phyloP scores from a whole-genome alignment of 768 basidiomycete species.

The Lactifluus subvellereus region DNA sequence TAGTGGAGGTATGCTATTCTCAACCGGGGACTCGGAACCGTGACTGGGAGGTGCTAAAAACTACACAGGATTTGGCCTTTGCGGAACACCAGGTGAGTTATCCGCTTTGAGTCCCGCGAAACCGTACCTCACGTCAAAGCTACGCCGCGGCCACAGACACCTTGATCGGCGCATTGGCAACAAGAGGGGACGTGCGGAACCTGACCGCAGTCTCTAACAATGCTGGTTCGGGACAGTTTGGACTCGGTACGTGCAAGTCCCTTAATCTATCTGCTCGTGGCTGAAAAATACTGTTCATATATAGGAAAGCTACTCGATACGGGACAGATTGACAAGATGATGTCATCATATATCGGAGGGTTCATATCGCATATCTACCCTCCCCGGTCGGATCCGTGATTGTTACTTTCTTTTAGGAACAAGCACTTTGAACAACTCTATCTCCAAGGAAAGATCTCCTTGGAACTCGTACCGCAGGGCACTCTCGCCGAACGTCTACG shows the following conservation, averaged over 20 bases:
- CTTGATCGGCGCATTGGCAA: conserved; percentile 68
- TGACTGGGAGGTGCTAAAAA: background rate
- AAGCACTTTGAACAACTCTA: conserved; percentile 81
- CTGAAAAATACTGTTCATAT: conserved; percentile 28
- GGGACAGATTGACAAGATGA: conserved; percentile 74
- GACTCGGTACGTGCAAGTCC: conserved; percentile 48
- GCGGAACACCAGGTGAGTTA: conserved; percentile 73
- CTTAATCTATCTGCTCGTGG: background rate
- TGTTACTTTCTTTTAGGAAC: conserved; percentile 45
- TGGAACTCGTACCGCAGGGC: conserved; percentile 90
- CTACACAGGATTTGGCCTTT: conserved; percentile 73
- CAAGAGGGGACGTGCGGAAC: conserved; percentile 64
- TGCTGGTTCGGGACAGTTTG: conserved; percentile 64
- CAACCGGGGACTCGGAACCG: background rate
- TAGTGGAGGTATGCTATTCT: conserved; percentile 60
- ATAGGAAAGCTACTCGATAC: conserved; percentile 74
- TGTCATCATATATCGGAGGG: conserved; percentile 90
- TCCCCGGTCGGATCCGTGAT: background rate
- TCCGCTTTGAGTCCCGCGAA: background rate
- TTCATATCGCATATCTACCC: conserved; percentile 29
- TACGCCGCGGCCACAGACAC: conserved; percentile 56
- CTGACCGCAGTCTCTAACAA: conserved; percentile 88
- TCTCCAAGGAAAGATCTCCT: conserved; percentile 70
- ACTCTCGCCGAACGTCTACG: conserved; percentile 85
- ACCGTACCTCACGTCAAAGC: conserved; percentile 3